Evolutionary conservation across 2,329 filamentous ascomycete species (phyloP).

Genomic region (Tolypocladium endophyticum): DNA sequence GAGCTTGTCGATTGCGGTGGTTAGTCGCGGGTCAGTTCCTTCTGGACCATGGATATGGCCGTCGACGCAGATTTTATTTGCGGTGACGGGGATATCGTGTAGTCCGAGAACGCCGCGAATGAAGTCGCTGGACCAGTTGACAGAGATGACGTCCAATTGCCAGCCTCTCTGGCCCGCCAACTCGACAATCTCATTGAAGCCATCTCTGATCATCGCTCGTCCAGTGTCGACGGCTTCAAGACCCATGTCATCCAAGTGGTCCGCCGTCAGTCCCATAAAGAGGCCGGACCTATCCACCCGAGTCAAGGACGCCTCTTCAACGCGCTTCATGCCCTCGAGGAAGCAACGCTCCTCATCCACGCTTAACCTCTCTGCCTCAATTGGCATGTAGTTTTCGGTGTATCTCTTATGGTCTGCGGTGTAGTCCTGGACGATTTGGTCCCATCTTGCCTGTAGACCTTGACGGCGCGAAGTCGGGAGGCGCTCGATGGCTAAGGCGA

Average conservation of each 20-base stretch:
- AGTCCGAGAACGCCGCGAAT: conserved; percentile 31
- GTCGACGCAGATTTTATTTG: conserved; percentile 30
- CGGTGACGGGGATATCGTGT: conserved; percentile 24
- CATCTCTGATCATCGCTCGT: conserved; percentile 24
- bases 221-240: conserved; percentile 20
- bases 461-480: background rate
- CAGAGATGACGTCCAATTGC: conserved; percentile 34
- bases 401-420: conserved; percentile 28
- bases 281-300: conserved; percentile 32
- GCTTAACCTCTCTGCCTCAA: conserved; percentile 19
- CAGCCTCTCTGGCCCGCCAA: conserved; percentile 19
- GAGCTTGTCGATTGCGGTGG: conserved; percentile 36
- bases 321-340: conserved; percentile 28
- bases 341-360: conserved; percentile 30
- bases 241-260: conserved; percentile 26
- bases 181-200: conserved; percentile 25
- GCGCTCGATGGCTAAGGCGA: conserved; percentile 26
- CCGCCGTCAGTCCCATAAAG: conserved; percentile 28
- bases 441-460: conserved; percentile 30
- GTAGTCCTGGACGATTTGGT: conserved; percentile 34
- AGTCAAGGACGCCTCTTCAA: conserved; percentile 35
- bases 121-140: conserved; percentile 40
- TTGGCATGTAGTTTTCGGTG: conserved; percentile 20
- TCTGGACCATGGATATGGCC: conserved; percentile 31
- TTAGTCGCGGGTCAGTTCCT: conserved; percentile 13